Conservation (phyloP, 2,329 filamentous ascomycete genomes). For the Malbranchea zuffiana region DNA sequence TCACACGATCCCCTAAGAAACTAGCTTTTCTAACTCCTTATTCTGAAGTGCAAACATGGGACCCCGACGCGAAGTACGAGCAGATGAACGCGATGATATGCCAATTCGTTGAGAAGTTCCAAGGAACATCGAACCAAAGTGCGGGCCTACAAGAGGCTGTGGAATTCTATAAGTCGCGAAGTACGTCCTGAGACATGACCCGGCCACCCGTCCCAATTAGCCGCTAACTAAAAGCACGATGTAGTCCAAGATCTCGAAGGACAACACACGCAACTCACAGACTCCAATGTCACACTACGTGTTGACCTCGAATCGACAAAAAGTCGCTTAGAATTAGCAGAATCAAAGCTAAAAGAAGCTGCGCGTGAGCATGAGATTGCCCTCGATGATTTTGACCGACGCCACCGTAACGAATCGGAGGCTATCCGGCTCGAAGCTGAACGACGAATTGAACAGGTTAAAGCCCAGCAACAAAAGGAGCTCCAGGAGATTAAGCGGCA, state of each 20-base stretch:
- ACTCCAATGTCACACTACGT: slow-evolving; percentile 47
- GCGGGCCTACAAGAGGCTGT: slow-evolving; percentile 63
- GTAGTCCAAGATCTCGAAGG: slow-evolving; percentile 48
- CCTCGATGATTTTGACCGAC: slow-evolving; percentile 42
- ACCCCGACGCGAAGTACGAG: slow-evolving; percentile 65
- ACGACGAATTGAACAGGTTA: slow-evolving; percentile 47
- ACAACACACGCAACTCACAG: slow-evolving; percentile 40
- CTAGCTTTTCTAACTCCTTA: slow-evolving; percentile 63
- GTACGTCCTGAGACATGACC: slow-evolving; percentile 41
- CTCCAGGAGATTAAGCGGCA: too few relatives aligned
- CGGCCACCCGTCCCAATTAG: not conserved
- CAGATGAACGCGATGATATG: slow-evolving; percentile 66
- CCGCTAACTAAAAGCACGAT: not conserved
- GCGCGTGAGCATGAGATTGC: slow-evolving; percentile 43
- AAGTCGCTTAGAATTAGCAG: slow-evolving; percentile 41
- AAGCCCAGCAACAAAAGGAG: slow-evolving; percentile 54
- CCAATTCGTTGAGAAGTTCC: slow-evolving; percentile 61
- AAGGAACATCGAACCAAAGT: slow-evolving; percentile 55
- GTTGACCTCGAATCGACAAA: slow-evolving; percentile 56
- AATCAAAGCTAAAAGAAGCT: slow-evolving; percentile 42
- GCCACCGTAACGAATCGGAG: slow-evolving; percentile 39
- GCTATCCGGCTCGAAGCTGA: slow-evolving; percentile 33
- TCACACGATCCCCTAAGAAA: too few relatives aligned
- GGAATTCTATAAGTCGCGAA: slow-evolving; percentile 55
- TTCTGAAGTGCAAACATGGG: slow-evolving; percentile 70